Evolutionary conservation across 1,284 basidiomycete species (phyloP).

Genomic region (Ustilago bromivora): DNA sequence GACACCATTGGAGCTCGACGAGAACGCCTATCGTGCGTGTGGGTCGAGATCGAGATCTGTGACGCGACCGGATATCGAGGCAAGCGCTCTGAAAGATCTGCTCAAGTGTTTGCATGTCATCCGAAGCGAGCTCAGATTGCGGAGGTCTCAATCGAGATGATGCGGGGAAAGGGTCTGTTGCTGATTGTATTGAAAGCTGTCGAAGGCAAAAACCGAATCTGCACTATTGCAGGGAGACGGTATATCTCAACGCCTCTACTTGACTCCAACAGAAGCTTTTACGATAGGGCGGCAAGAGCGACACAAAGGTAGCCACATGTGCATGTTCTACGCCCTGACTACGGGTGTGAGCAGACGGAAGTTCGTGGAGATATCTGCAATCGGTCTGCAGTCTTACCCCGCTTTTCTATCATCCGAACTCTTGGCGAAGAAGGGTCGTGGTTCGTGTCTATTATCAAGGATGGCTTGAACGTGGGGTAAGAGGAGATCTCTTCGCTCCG

Average conservation of each 20-base stretch:
- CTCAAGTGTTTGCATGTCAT: neutral
- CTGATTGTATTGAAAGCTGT: neutral
- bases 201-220: neutral
- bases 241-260: no score
- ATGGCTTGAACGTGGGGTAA: neutral
- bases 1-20: no score
- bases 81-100: neutral
- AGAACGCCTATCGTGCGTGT: neutral
- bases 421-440: neutral
- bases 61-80: neutral
- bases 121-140: neutral
- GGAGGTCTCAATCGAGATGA: neutral
- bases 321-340: neutral
- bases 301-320: neutral
- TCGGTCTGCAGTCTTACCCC: neutral
- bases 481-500: neutral
- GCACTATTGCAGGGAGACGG: no score
- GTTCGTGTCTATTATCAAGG: neutral
- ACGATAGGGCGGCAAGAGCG: no score
- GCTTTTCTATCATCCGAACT: neutral
- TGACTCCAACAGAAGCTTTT: no score
- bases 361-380: conserved; percentile 2
- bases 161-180: neutral
- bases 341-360: neutral
- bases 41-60: neutral